phyloP scores from a whole-genome alignment of 2,329 filamentous ascomycete species.

The Colletotrichum orchidophilum region DNA sequence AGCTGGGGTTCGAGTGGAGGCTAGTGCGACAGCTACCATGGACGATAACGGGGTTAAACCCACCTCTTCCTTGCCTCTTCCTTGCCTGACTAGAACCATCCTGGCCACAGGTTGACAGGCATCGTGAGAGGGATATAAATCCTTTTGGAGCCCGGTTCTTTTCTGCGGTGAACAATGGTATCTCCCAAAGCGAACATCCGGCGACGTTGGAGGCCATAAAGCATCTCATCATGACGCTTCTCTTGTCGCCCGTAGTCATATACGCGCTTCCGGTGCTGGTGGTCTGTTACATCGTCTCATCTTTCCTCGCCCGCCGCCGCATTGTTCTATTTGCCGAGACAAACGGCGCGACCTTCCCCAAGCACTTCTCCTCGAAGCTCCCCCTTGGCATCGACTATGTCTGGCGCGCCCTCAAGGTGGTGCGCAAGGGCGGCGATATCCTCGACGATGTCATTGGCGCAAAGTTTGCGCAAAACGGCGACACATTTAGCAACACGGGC shows the following conservation, averaged over 20 bases:
- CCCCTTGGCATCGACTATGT: constrained; percentile 18
- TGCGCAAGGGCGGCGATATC: constrained; percentile 14
- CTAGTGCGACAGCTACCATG: not conserved
- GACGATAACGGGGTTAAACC: not conserved
- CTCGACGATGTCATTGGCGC: constrained; percentile 22
- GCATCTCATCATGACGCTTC: constrained; percentile 3
- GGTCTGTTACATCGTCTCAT: not conserved
- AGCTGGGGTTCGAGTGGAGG: not conserved
- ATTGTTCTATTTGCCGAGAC: constrained; percentile 16
- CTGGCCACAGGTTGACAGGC: not conserved
- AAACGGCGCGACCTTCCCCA: constrained; percentile 16
- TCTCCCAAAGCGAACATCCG: not conserved
- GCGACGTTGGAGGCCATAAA: not conserved
- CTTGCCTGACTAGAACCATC: not conserved
- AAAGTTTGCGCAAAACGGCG: constrained; percentile 8
- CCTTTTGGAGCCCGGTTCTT: not conserved
- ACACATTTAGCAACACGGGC: constrained; percentile 19
- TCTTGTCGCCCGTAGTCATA: not conserved
- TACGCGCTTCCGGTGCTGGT: constrained; percentile 1
- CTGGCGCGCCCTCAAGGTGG: constrained; percentile 3
- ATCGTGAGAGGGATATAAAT: not conserved
- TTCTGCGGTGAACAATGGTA: not conserved
- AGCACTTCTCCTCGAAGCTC: constrained; percentile 1
- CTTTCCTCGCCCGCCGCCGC: constrained; percentile 6
- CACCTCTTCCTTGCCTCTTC: not conserved